Base-by-base conservation (phyloP, 441 rosid genomes). In the Dalechampia spathulata region DNA sequence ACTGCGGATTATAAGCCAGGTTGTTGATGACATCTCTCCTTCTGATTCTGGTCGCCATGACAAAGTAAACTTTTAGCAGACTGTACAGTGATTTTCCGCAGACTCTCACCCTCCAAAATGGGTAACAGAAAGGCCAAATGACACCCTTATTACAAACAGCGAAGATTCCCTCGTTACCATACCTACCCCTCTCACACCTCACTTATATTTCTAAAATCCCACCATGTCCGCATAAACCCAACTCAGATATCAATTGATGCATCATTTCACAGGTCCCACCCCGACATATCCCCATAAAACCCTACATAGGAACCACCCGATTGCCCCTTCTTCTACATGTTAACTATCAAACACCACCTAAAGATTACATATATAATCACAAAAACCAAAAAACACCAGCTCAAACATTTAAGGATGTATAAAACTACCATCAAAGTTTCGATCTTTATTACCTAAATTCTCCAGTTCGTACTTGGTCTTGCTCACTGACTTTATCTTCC, bases 401-500 rank as follows among this genome's bases (percentile, higher is more conserved):
- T 16, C 59, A 39, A 30, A 57, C 26, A n/a, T n/a, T 7, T 37
- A 19, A 55, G 38, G 60, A 54, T 58, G n/a, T 23, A 1, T 10
- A 12, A 12, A 27, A 40, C 49, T 27, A 37, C 21, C 28, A 27
- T 20, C 15, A 65, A 30, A n/a, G 45, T 27, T 25, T 25, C 56
- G 43, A 30, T 41, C 19, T 47, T 7, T 28, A 4, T 49, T 75
- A 85, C 99, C 97, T 61, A 80, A 64, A 62, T 70, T 80, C 70
- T 84, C 92, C 59, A 73, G 55, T 71, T 83, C 88, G 19, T 65
- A 75, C 74, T 86, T 85, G 22, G 85, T 55, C 75, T 83, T 89
- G 78, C 77, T 76, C 60, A 81, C 67, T 3, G 90, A 83, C 75
- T 79, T 85, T 72, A 85, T 60, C 70, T 87, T 93, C 68, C 74